These are phyloP conservation scores for Quercus mongolica DNA, from an alignment of 306 rosid genomes.

Conservation along the genomic window DNA sequence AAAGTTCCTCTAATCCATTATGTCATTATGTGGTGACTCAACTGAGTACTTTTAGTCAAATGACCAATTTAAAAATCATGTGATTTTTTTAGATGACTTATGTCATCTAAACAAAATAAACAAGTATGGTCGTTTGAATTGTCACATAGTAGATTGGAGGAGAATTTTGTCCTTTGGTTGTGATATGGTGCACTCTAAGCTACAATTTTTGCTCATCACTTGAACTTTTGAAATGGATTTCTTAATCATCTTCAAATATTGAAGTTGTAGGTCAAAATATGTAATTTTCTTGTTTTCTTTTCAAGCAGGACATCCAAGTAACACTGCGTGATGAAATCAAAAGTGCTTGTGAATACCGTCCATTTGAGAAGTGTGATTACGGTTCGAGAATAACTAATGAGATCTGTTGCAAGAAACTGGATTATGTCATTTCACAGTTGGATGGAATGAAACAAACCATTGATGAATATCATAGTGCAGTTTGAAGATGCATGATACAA, in stretches of 20 bases:
- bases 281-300: background rate
- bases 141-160: too few species aligned
- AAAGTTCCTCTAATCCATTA: too few species aligned
- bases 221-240: background rate
- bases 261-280: background rate
- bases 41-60: too few species aligned
- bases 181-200: background rate
- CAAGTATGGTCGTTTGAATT: too few species aligned
- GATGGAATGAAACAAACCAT: slow-evolving; percentile 75
- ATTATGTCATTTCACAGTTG: slow-evolving; percentile 59
- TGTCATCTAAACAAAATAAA: too few species aligned
- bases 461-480: slow-evolving; percentile 56
- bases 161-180: too few species aligned
- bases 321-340: slow-evolving; percentile 86
- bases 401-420: slow-evolving; percentile 74
- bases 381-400: slow-evolving; percentile 83
- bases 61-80: too few species aligned
- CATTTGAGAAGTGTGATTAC: slow-evolving; percentile 93
- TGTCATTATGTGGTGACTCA: too few species aligned
- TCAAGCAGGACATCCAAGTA: slow-evolving; percentile 75
- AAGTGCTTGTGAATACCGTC: slow-evolving; percentile 92
- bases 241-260: background rate
- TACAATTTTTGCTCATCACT: slow-evolving; percentile 14
- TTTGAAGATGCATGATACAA: slow-evolving; percentile 29
- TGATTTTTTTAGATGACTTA: too few species aligned